These are phyloP conservation scores for Cryptococcus depauperatus DNA, from an alignment of 1,284 basidiomycete genomes.

Conservation along the genomic window DNA sequence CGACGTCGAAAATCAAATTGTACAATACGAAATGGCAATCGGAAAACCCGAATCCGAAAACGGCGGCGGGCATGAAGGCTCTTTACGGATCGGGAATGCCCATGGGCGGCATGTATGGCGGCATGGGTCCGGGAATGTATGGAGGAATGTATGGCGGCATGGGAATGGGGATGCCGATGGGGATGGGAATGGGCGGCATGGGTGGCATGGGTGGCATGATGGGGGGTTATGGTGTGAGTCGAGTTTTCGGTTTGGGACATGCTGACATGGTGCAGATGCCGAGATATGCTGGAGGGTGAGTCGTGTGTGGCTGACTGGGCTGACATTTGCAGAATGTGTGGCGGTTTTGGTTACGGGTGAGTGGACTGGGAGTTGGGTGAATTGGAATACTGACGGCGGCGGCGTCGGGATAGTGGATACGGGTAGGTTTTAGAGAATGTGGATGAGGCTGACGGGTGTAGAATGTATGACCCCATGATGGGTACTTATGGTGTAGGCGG, in stretches of 20 bases:
- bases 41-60: slow-evolving; percentile 23
- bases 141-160: slow-evolving; percentile 7
- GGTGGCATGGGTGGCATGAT: slow-evolving; percentile 12
- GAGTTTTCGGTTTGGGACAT: background rate
- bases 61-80: slow-evolving; percentile 18
- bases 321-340: slow-evolving; percentile 12
- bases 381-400: no score
- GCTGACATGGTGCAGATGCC: slow-evolving; percentile 17
- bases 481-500: slow-evolving; percentile 30
- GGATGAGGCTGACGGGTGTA: no score
- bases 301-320: background rate
- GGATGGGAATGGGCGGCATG: slow-evolving; percentile 15
- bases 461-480: slow-evolving; percentile 29
- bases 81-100: slow-evolving; percentile 20
- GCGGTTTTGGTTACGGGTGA: slow-evolving; percentile 13
- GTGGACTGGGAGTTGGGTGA: background rate
- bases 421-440: no score
- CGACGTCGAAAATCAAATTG: slow-evolving; percentile 9
- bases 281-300: slow-evolving; percentile 16
- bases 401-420: no score
- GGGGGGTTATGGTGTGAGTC: slow-evolving; percentile 20
- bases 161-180: slow-evolving; percentile 14
- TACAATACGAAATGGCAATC: slow-evolving; percentile 31
- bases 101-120: slow-evolving; percentile 12
- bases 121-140: background rate